These are phyloP conservation scores for Tetrastigma voinierianum DNA, from an alignment of 164 flowering plant genomes.

Conservation along the genomic window DNA sequence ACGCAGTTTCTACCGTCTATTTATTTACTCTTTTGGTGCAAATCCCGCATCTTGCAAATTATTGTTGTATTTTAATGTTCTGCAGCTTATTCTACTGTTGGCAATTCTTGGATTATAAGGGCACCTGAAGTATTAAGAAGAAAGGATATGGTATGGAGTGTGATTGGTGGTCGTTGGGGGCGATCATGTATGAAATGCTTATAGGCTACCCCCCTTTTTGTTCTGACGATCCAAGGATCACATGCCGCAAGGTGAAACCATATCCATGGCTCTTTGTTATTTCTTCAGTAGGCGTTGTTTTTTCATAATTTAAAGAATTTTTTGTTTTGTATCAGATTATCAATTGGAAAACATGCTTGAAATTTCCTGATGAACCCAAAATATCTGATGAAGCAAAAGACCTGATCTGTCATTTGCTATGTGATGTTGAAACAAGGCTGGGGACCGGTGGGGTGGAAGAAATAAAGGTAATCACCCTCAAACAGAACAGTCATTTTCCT, in stretches of 20 bases:
- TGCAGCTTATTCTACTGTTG: constrained; percentile 89
- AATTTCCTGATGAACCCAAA: constrained; percentile 90
- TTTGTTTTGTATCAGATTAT: constrained; percentile 55
- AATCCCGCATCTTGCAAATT: too few relatives aligned
- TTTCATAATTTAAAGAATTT: constrained; percentile 6
- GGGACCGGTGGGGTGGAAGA: constrained; percentile 88
- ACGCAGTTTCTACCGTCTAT: not conserved
- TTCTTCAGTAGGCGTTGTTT: not conserved
- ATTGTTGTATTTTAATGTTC: constrained; percentile 1
- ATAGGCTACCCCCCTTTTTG: constrained; percentile 92
- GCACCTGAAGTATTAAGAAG: constrained; percentile 89
- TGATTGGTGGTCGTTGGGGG: constrained; percentile 97
- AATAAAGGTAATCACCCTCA: constrained; percentile 57
- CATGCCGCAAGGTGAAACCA: constrained; percentile 75
- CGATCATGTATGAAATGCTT: constrained; percentile 92
- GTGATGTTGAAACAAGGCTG: constrained; percentile 79
- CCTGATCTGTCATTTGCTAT: constrained; percentile 74
- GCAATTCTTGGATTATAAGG: constrained; percentile 94
- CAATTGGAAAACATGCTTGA: constrained; percentile 86
- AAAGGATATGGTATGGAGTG: constrained; percentile 95
- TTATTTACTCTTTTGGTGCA: constrained; percentile 7
- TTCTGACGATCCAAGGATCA: constrained; percentile 81
- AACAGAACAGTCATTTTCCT: constrained; percentile 1
- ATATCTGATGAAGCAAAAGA: constrained; percentile 75
- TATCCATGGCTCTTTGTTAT: not conserved